Evolutionary conservation across 2,329 filamentous ascomycete species (phyloP).

Genomic region (Colletotrichum navitas): DNA sequence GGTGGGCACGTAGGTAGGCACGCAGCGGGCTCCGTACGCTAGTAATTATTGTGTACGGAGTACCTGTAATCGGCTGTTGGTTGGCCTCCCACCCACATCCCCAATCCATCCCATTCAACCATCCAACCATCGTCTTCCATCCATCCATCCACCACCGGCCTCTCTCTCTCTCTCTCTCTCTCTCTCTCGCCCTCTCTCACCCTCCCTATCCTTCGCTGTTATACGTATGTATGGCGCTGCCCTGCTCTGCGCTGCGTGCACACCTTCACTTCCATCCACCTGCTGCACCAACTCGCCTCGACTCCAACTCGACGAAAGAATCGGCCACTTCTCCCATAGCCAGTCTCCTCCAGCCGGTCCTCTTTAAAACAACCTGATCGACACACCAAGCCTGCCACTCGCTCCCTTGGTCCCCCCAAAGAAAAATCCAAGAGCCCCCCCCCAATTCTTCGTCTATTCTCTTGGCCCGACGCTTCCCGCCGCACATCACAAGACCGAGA

Average conservation of each 20-base stretch:
- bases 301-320: neutral
- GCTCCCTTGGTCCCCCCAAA: neutral
- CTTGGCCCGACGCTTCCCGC: slow-evolving; percentile 13
- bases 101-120: neutral
- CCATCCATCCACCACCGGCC: neutral
- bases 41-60: no score
- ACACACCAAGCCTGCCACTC: neutral
- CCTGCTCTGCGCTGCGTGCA: slow-evolving; percentile 31
- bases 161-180: neutral
- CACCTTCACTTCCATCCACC: slow-evolving; percentile 1
- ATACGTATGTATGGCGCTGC: slow-evolving; percentile 27
- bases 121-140: neutral
- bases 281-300: neutral
- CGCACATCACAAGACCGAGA: neutral
- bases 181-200: neutral
- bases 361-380: slow-evolving; percentile 17
- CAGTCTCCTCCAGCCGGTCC: neutral
- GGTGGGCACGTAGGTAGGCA: no score
- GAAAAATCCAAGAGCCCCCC: neutral
- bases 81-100: no score
- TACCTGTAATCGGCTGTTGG: no score
- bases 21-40: no score
- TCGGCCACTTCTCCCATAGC: neutral
- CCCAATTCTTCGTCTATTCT: neutral
- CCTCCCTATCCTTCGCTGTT: neutral